These are phyloP conservation scores for Ogataea minuta DNA, from an alignment of 805 yeast genomes.

Conservation along the genomic window DNA sequence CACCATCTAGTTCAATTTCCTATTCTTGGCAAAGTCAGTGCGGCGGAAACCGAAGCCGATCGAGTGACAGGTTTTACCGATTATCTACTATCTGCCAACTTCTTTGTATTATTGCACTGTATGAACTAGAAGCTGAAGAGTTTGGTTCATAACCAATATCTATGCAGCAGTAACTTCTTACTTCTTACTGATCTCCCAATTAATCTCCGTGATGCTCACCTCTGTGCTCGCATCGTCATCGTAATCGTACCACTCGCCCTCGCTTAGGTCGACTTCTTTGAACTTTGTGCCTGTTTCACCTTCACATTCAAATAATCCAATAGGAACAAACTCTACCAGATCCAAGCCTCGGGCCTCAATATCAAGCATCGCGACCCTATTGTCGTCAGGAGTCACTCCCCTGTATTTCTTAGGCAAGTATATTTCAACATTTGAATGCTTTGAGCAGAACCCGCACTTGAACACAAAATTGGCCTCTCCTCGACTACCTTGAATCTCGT, in stretches of 20 bases:
- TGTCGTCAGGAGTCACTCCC: conserved; percentile 39
- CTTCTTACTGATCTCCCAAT: conserved; percentile 55
- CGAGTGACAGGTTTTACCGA: no score
- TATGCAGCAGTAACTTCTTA: not conserved
- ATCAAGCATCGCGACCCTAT: conserved; percentile 48
- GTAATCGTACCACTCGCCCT: conserved; percentile 92
- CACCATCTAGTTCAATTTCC: no score
- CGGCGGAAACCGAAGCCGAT: no score
- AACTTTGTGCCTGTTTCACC: conserved; percentile 51
- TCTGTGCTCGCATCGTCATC: conserved; percentile 82
- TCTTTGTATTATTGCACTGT: no score
- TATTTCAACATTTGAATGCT: conserved; percentile 26
- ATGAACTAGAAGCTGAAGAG: not conserved
- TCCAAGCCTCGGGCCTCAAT: conserved; percentile 89
- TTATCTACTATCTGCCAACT: no score
- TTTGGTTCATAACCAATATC: no score
- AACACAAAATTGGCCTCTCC: conserved; percentile 85
- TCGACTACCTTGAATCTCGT: conserved; percentile 64
- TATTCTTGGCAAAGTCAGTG: no score
- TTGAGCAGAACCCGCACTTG: conserved; percentile 35
- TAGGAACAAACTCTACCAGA: conserved; percentile 63
- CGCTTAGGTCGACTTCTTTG: conserved; percentile 65
- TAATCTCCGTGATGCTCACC: conserved; percentile 74
- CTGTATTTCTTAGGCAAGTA: conserved; percentile 23
- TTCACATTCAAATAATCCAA: conserved; percentile 54